phyloP scores from a whole-genome alignment of 805 yeast species.

The Wickerhamomyces queroliae region DNA sequence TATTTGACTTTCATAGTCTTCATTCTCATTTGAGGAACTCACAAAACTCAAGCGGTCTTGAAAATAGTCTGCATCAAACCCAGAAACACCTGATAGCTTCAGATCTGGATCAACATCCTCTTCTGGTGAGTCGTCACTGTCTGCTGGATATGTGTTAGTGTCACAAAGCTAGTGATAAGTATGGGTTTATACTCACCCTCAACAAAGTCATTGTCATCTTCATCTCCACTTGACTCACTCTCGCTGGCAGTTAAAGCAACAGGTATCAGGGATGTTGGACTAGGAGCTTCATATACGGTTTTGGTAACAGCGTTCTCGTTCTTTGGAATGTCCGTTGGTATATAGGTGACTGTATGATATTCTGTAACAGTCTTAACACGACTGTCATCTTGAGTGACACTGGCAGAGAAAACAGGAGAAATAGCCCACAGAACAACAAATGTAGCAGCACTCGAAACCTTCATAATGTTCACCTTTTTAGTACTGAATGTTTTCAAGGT shows the following conservation, averaged over 20 bases:
- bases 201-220: background rate
- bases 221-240: background rate
- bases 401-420: background rate
- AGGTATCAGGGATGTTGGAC: background rate
- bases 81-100: slow-evolving; percentile 1
- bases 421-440: background rate
- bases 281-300: background rate
- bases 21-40: too few species aligned
- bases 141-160: background rate
- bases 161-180: too few species aligned
- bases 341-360: background rate
- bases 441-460: background rate
- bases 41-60: slow-evolving; percentile 1
- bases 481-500: too few species aligned
- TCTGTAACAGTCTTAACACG: background rate
- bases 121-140: background rate
- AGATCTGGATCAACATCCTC: background rate
- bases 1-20: background rate
- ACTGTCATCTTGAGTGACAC: background rate
- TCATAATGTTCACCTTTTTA: too few species aligned
- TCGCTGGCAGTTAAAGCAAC: background rate
- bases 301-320: background rate
- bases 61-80: slow-evolving; percentile 8
- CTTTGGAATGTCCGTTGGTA: background rate
- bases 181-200: too few species aligned